Percentiles rank a stretch among this genome's conserved stretches.
Evolutionary conservation across 83 land plant species (phyloP).

Genomic region (Isoetes engelmannii): DNA sequence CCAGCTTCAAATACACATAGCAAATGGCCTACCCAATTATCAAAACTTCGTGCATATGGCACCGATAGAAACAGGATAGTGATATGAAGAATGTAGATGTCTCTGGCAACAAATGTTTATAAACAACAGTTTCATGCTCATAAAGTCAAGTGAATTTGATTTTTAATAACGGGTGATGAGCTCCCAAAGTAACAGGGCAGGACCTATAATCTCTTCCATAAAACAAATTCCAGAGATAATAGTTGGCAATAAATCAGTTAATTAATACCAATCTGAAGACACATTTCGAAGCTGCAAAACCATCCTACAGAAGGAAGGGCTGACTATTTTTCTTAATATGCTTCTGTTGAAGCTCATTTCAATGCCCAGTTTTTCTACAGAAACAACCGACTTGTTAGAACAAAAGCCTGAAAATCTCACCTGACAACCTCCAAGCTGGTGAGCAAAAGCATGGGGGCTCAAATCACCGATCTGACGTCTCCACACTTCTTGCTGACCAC

Average conservation of each 20-base stretch:
- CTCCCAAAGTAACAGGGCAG: too few species aligned
- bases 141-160: too few species aligned
- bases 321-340: neutral
- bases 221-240: neutral
- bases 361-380: neutral
- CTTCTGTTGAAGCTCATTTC: neutral
- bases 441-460: constrained; percentile 28
- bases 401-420: neutral
- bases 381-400: neutral
- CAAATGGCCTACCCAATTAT: too few species aligned
- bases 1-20: too few species aligned
- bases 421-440: constrained; percentile 33
- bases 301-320: neutral
- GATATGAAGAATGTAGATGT: too few species aligned
- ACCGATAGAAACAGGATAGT: too few species aligned
- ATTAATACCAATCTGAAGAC: neutral
- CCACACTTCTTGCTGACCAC: constrained; percentile 23
- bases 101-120: too few species aligned
- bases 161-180: too few species aligned
- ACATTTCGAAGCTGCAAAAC: neutral
- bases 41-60: too few species aligned
- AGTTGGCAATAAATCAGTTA: neutral
- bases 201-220: too few species aligned
- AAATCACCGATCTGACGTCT: constrained; percentile 27
- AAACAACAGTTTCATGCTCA: too few species aligned